Base-by-base conservation (phyloP, 495 filamentous ascomycete species). In the Penicillium dipodomyicola region DNA sequence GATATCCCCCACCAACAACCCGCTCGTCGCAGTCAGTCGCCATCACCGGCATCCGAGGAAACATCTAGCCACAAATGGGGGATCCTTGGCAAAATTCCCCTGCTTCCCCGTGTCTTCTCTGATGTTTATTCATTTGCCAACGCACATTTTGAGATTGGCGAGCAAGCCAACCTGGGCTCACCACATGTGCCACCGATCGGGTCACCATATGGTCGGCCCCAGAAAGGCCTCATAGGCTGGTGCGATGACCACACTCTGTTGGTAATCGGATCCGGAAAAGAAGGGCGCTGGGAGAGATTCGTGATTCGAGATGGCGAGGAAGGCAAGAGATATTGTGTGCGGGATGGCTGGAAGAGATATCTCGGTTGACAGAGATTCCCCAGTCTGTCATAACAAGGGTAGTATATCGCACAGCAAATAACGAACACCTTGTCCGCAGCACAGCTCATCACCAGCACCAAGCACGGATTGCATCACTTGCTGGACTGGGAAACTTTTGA, bases 221-320 rank as follows among this genome's bases (percentile, higher is more conserved):
- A 80, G 37, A 94, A 93, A 71, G 91, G 91, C 0, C 68, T 90
- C 19, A 79, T 91, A 52, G 88, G 89, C 12, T 94, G 90, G 92
- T 69, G 81, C 27, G 77, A 82, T 65, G 87, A 92, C 50, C 73
- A 79, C 7, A 86, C 77, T 41, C 72, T 94, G 37, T 64, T 90
- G 17, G 87, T 96, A 3, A 76, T 96, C 35, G 87, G 91, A n/a
- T 88, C 90, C 5, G 92, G 92, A 0, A 77, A 80, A 57, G 89
- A 94, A 60, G 86, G 84, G 7, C 78, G 88, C 22, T 96, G 91
- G 91, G 90, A 96, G 76, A 90, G 84, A 57, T 96, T 93, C 56
- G 74, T 83, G 11, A 69, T 95, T 25, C 78, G 73, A 22, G 80
- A 88, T 49, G 81, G 76, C 0, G 79, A 83, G 41, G 86, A 87